Evolutionary conservation across 2,329 filamentous ascomycete genomes (phyloP).

Genomic region (Xylariaceae sp.): DNA sequence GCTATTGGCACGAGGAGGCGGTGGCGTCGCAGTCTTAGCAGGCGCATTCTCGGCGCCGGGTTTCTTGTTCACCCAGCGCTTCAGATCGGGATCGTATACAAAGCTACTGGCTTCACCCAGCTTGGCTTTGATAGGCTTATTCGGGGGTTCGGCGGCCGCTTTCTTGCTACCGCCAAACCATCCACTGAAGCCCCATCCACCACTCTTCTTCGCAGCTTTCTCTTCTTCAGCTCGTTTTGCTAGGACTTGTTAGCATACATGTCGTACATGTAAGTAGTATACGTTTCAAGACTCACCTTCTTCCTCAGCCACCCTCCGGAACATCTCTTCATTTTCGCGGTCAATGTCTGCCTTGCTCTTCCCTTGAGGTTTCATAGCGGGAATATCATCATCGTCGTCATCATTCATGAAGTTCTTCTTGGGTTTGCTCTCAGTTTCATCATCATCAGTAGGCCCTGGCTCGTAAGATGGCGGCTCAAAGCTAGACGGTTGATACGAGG

Average conservation of each 20-base stretch:
- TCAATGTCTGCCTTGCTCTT: slow-evolving; percentile 66
- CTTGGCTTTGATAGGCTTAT: slow-evolving; percentile 81
- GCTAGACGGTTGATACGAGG: slow-evolving; percentile 55
- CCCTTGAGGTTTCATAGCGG: slow-evolving; percentile 45
- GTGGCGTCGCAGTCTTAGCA: slow-evolving; percentile 63
- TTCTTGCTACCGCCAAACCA: slow-evolving; percentile 78
- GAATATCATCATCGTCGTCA: slow-evolving; percentile 68
- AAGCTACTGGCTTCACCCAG: slow-evolving; percentile 91
- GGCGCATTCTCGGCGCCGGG: slow-evolving; percentile 59
- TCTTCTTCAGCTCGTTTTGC: slow-evolving; percentile 56
- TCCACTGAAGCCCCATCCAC: slow-evolving; percentile 75
- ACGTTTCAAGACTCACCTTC: slow-evolving; percentile 48
- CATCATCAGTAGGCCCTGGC: slow-evolving; percentile 45
- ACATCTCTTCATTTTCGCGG: slow-evolving; percentile 75
- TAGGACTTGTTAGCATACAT: slow-evolving; percentile 30
- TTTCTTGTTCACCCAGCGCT: slow-evolving; percentile 98
- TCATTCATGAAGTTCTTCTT: slow-evolving; percentile 72
- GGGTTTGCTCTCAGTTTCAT: slow-evolving; percentile 45
- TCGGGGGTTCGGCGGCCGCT: slow-evolving; percentile 42
- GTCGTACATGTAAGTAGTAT: neutral
- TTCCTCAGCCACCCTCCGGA: slow-evolving; percentile 76
- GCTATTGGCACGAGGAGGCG: slow-evolving; percentile 64
- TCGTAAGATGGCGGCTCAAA: slow-evolving; percentile 56
- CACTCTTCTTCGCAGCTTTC: slow-evolving; percentile 54
- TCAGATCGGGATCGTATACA: slow-evolving; percentile 90